Percentiles rank a stretch among this genome's conserved stretches.
Conservation (phyloP, 2,329 filamentous ascomycete genomes). For the Aureobasidium zeae region DNA sequence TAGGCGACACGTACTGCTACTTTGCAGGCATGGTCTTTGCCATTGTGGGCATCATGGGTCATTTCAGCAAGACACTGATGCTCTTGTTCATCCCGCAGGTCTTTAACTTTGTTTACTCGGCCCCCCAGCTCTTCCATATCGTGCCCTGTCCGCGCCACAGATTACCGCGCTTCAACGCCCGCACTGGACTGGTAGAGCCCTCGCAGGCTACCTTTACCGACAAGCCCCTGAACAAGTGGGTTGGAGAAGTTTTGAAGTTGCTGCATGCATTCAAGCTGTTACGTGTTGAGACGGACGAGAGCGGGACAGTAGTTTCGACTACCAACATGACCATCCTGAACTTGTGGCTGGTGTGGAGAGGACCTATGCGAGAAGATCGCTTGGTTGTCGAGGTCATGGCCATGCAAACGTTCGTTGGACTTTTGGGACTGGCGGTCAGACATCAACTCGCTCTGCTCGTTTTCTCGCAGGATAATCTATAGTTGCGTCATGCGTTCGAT, state of each 20-base stretch:
- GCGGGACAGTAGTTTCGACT: slow-evolving; percentile 65
- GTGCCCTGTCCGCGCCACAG: slow-evolving; percentile 90
- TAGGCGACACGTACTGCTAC: slow-evolving; percentile 98
- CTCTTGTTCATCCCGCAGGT: slow-evolving; percentile 87
- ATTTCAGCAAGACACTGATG: slow-evolving; percentile 94
- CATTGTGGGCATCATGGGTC: slow-evolving; percentile 89
- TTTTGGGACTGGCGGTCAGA: slow-evolving; percentile 75
- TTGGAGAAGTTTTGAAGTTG: slow-evolving; percentile 57
- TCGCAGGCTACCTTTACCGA: slow-evolving; percentile 65
- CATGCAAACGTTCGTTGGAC: slow-evolving; percentile 67
- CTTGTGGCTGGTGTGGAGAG: slow-evolving; percentile 91
- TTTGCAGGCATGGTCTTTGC: slow-evolving; percentile 99
- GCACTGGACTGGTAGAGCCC: slow-evolving; percentile 76
- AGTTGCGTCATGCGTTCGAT: not conserved
- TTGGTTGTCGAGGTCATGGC: slow-evolving; percentile 68
- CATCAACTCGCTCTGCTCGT: slow-evolving; percentile 79
- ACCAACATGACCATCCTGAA: slow-evolving; percentile 92
- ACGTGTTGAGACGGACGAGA: slow-evolving; percentile 55
- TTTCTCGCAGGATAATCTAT: slow-evolving; percentile 74
- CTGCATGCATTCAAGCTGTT: slow-evolving; percentile 61
- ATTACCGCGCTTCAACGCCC: slow-evolving; percentile 76
- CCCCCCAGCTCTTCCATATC: slow-evolving; percentile 80
- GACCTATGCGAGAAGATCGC: slow-evolving; percentile 77
- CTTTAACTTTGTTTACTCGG: slow-evolving; percentile 93
- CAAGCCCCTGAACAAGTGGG: slow-evolving; percentile 56